Conservation (phyloP, 2,329 filamentous ascomycete genomes). For the Pseudomassariella vexata region DNA sequence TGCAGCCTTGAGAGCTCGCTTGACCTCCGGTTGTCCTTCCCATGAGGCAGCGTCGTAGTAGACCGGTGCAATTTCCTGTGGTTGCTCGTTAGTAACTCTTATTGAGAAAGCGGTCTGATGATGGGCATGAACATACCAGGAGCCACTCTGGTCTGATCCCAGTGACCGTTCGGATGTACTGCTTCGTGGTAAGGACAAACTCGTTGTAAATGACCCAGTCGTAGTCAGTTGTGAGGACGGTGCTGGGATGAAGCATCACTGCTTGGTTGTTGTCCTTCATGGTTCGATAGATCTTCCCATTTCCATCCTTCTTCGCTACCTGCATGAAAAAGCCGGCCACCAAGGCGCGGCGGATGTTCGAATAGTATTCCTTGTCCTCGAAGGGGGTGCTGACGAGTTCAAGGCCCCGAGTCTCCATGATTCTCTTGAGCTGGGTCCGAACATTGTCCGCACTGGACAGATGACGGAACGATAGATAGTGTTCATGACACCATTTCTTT, state of each 20-base stretch:
- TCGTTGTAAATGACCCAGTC: slow-evolving; percentile 99
- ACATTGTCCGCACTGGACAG: slow-evolving; percentile 93
- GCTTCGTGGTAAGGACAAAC: slow-evolving; percentile 95
- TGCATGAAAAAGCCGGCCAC: slow-evolving; percentile 99
- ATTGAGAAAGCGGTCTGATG: too few species aligned
- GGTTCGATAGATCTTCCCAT: slow-evolving; percentile 86
- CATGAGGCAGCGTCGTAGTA: slow-evolving; percentile 88
- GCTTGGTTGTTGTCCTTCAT: slow-evolving; percentile 96
- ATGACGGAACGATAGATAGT: slow-evolving; percentile 86
- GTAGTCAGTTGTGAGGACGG: slow-evolving; percentile 78
- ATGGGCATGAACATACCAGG: slow-evolving; percentile 51
- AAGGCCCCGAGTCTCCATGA: slow-evolving; percentile 90
- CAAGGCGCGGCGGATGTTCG: slow-evolving; percentile 88
- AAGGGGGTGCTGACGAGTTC: slow-evolving; percentile 86
- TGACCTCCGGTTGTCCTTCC: slow-evolving; percentile 75
- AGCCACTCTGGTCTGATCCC: slow-evolving; percentile 92
- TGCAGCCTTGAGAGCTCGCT: slow-evolving; percentile 55
- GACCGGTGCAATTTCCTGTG: slow-evolving; percentile 80
- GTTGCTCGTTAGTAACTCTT: slow-evolving; percentile 1
- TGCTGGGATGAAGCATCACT: slow-evolving; percentile 89
- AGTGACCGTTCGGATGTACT: slow-evolving; percentile 93
- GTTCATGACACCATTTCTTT: slow-evolving; percentile 94
- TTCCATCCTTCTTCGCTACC: slow-evolving; percentile 86
- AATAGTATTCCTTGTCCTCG: slow-evolving; percentile 95
- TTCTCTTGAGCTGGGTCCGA: slow-evolving; percentile 81